phyloP scores from a whole-genome alignment of 768 basidiomycete genomes.

The Melanogaster broomeanus region DNA sequence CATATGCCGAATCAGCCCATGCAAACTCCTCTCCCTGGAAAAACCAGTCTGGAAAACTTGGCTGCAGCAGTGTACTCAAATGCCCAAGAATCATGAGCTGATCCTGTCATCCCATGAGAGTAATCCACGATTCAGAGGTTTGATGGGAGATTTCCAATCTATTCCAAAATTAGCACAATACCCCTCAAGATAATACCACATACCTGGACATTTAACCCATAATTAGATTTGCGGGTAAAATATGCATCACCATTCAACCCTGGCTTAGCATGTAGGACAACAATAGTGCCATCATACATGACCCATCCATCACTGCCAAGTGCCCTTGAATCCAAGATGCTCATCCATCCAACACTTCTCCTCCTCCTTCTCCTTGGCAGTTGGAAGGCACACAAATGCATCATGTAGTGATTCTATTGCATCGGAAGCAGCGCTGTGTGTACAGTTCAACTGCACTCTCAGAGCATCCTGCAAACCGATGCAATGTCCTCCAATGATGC shows the following conservation, averaged over 20 bases:
- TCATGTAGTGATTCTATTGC: slow-evolving; percentile 35
- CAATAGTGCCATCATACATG: slow-evolving; percentile 39
- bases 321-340: slow-evolving; percentile 30
- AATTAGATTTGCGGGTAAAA: slow-evolving; percentile 35
- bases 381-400: slow-evolving; percentile 28
- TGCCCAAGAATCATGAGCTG: slow-evolving; percentile 36
- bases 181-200: background rate
- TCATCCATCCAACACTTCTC: slow-evolving; percentile 39
- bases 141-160: slow-evolving; percentile 36
- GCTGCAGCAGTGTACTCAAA: slow-evolving; percentile 32
- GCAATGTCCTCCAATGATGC: no score
- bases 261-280: slow-evolving; percentile 30
- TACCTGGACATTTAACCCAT: slow-evolving; percentile 36
- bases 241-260: slow-evolving; percentile 36
- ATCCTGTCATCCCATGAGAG: slow-evolving; percentile 34
- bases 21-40: slow-evolving; percentile 31
- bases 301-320: slow-evolving; percentile 39
- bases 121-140: slow-evolving; percentile 34
- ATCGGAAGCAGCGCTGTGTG: slow-evolving; percentile 28
- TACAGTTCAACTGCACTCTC: slow-evolving; percentile 29
- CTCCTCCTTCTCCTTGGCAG: slow-evolving; percentile 36
- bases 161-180: background rate
- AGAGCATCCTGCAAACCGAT: no score
- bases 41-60: slow-evolving; percentile 20
- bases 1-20: slow-evolving; percentile 25